A percentile compares a stretch with the other conserved stretches of the same genome.
phyloP scores from a whole-genome alignment of 2,329 filamentous ascomycete genomes.

The Plectosphaerella plurivora region DNA sequence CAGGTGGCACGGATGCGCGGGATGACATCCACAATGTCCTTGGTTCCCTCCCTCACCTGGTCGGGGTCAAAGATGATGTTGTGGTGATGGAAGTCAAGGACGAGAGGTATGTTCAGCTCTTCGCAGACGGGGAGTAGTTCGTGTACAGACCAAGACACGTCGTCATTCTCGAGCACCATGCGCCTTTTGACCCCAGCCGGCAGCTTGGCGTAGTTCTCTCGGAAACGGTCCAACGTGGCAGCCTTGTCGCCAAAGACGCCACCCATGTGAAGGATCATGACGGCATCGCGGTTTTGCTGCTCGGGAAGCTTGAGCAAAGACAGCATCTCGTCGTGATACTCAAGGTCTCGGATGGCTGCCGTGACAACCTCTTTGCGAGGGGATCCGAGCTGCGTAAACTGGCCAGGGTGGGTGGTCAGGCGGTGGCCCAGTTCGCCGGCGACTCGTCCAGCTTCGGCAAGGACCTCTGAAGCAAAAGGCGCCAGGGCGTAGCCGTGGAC shows the following conservation, averaged over 20 bases:
- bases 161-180: conserved; percentile 89
- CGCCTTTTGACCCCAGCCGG: conserved; percentile 70
- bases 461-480: conserved; percentile 73
- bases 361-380: conserved; percentile 72
- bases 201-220: conserved; percentile 65
- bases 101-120: conserved; percentile 87
- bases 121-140: conserved; percentile 87
- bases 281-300: conserved; percentile 77
- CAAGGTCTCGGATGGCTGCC: conserved; percentile 74
- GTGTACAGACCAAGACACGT: conserved; percentile 88
- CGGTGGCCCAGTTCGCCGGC: conserved; percentile 77
- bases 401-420: conserved; percentile 85
- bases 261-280: conserved; percentile 94
- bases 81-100: conserved; percentile 92
- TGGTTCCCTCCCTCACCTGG: conserved; percentile 75
- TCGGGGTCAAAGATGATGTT: conserved; percentile 82
- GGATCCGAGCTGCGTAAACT: conserved; percentile 88
- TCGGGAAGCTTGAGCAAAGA: conserved; percentile 70
- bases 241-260: conserved; percentile 84
- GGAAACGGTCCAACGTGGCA: conserved; percentile 74
- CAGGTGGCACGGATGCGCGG: conserved; percentile 79
- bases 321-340: conserved; percentile 85
- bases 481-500: conserved; percentile 83
- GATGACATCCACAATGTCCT: conserved; percentile 71
- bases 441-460: conserved; percentile 73